These are phyloP conservation scores for Aspergillus sp. DNA, from an alignment of 2,329 filamentous ascomycete genomes.

Conservation along the genomic window DNA sequence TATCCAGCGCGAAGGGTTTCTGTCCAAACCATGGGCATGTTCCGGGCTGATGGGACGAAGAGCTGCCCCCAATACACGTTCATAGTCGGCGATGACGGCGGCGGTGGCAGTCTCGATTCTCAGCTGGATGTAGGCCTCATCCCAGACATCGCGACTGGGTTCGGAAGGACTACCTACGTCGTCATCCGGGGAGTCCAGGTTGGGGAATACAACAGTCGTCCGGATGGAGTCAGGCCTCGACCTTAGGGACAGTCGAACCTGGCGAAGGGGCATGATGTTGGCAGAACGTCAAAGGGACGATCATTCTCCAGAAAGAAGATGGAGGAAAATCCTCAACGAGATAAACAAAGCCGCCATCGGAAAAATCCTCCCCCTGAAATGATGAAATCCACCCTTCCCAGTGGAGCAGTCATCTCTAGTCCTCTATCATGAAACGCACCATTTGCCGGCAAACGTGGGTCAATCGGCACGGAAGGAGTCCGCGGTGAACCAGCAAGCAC, in stretches of 20 bases:
- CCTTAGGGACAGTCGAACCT: background rate
- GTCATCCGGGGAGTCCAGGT: background rate
- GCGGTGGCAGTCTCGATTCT: background rate
- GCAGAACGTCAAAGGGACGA: background rate
- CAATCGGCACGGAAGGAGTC: background rate
- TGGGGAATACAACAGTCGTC: background rate
- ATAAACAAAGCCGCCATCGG: background rate
- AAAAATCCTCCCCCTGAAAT: background rate
- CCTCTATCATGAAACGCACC: background rate
- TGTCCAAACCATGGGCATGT: background rate
- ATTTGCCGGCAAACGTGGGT: background rate
- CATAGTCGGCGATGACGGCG: background rate
- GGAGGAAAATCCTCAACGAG: background rate
- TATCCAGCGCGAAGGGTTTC: background rate
- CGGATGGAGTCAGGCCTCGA: background rate
- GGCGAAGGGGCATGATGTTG: background rate
- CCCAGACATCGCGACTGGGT: background rate
- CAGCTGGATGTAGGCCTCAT: background rate
- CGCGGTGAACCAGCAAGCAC: background rate
- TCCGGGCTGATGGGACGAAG: conserved; percentile 3
- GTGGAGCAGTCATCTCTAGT: background rate
- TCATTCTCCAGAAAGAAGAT: background rate
- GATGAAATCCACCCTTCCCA: background rate
- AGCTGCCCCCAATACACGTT: background rate
- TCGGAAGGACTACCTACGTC: background rate